Evolutionary conservation across 208 protist species (phyloP).

Genomic region (Crithidia bombi): DNA sequence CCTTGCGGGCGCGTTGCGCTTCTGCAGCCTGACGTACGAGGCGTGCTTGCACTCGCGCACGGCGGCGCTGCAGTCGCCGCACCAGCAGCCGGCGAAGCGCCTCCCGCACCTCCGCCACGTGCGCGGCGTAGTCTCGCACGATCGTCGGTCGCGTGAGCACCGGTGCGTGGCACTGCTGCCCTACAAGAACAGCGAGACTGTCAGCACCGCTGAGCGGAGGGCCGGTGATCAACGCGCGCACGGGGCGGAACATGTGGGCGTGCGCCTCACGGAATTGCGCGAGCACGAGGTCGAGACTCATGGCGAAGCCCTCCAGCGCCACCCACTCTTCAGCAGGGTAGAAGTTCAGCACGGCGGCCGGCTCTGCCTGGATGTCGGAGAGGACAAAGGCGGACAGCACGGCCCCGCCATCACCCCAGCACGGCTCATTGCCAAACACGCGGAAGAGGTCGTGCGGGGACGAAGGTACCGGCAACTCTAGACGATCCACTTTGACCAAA

Average conservation of each 20-base stretch:
- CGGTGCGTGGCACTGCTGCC: constrained; percentile 63
- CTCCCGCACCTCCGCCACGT: constrained; percentile 51
- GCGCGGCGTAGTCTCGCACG: constrained; percentile 51
- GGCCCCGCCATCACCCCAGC: constrained; percentile 23
- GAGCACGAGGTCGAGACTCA: constrained; percentile 66
- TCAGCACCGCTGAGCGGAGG: constrained; percentile 83
- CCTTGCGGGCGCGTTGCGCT: constrained; percentile 18
- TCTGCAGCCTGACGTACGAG: constrained; percentile 38
- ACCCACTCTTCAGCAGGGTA: constrained; percentile 83
- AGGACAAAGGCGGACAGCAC: constrained; percentile 38
- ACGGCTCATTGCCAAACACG: constrained; percentile 28
- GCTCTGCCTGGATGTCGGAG: constrained; percentile 77
- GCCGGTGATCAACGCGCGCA: constrained; percentile 79
- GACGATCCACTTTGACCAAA: constrained; percentile 20
- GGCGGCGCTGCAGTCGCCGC: constrained; percentile 60
- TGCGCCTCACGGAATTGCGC: constrained; percentile 73
- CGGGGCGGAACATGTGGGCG: constrained; percentile 43
- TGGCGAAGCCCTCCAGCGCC: constrained; percentile 76
- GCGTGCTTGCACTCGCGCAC: constrained; percentile 47
- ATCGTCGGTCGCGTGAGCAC: constrained; percentile 52
- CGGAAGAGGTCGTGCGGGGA: constrained; percentile 13
- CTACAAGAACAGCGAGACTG: constrained; percentile 49
- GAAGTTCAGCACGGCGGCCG: constrained; percentile 55
- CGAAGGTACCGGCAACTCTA: constrained; percentile 26
- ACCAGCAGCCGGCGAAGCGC: constrained; percentile 58